Evolutionary conservation across 2,329 filamentous ascomycete species (phyloP), one percentile per base, ranked within the genome.

Genomic region (Talaromyces sp.): DNA sequence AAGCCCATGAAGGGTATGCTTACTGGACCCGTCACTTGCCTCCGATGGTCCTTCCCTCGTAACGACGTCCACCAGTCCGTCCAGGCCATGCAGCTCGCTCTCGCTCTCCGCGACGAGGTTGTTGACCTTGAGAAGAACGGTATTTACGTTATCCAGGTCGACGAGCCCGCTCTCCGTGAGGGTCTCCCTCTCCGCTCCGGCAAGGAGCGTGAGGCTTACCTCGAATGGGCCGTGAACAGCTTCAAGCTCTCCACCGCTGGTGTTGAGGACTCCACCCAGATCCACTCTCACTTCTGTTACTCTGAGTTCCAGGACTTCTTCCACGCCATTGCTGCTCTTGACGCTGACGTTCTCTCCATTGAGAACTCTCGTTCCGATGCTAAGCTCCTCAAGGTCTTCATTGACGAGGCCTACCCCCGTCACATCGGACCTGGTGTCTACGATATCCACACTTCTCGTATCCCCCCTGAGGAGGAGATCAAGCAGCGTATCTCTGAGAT

Each of bases 1-100:
- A 98, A 97, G 89, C 93, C 95, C 83, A 98, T 99, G 95, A 99
- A 99, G 92, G 95, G 95, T 81, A 99, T 99, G 95, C 89, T 99
- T 79, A 99, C 95, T 82, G 95, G 95, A 68, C 95, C 95, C 74
- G 96, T 99, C 84, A 99, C 95, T 77, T 99, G 95, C 85, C 86
- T 99, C 75, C 91, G 95, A 82, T 99, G 95, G 95, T 99, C 95
- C 68, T 99, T 98, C 92, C 95, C 95, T 75, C 95, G 95, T 91
- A 94, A 97, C 79, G 95, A 99, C 78, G 91, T 99, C 69, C 95
- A 99, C 87, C 95, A 99, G 87, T 97, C 93, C 67, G 90, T 98
- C 76, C 95, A 99, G 86, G 95, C 95, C 78, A 91, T 97, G 86
- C 95, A 99, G 87, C 91, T 99, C 75, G 95, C 93, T 80, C 91